These are phyloP conservation scores for Escallonia herrerae DNA, from an alignment of 129 eudicot species.

Conservation along the genomic window DNA sequence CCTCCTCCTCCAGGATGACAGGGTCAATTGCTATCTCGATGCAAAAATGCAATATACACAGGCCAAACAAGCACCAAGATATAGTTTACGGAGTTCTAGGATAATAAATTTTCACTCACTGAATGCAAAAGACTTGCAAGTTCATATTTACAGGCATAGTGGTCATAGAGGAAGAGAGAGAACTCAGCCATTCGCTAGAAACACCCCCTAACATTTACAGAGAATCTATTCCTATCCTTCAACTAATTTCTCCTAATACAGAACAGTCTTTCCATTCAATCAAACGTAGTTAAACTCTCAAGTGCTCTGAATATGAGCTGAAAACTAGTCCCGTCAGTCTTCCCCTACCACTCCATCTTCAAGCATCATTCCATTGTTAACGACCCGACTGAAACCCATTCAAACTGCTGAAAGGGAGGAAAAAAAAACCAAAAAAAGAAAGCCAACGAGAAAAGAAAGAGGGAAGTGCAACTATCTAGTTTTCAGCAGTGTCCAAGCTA, in stretches of 20 bases:
- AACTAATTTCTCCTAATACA: conserved; percentile 8
- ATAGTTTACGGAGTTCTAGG: not conserved
- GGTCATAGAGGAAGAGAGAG: too few species aligned
- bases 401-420: not conserved
- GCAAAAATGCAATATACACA: too few species aligned
- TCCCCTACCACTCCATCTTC: not conserved
- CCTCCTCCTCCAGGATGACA: too few species aligned
- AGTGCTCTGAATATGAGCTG: not conserved
- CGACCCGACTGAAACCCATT: not conserved
- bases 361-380: not conserved
- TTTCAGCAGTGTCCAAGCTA: conserved; percentile 38
- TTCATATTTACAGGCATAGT: not conserved
- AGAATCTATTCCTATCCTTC: not conserved
- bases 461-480: conserved; percentile 8
- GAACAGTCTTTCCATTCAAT: not conserved
- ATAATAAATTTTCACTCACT: not conserved
- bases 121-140: not conserved
- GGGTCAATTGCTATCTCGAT: too few species aligned
- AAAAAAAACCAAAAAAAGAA: conserved; percentile 5
- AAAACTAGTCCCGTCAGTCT: not conserved
- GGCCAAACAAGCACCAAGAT: not conserved
- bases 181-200: not conserved
- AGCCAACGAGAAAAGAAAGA: not conserved
- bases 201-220: conserved; percentile 5
- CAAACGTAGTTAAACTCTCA: conserved; percentile 3